Conservation (phyloP, 176 grass and related monocot species). For the Poa annua region DNA sequence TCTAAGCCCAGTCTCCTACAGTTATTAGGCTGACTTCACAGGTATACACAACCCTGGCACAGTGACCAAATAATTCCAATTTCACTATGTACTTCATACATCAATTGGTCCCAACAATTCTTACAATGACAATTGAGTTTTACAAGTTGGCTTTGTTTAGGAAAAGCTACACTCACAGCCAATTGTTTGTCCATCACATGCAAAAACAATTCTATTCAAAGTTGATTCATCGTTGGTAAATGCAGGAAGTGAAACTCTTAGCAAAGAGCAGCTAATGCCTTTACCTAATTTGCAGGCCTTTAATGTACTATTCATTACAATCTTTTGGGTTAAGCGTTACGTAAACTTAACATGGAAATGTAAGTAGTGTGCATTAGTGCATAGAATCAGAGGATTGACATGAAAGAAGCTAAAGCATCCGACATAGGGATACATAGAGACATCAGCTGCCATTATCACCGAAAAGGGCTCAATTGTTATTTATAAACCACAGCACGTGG, state of each 20-base stretch:
- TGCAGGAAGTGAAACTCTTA: conserved; percentile 6
- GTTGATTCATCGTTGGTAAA: conserved; percentile 3
- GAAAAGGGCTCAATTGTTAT: conserved; percentile 7
- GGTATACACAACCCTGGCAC: neutral
- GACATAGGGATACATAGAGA: neutral
- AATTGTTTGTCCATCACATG: neutral
- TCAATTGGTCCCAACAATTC: neutral
- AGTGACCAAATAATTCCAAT: neutral
- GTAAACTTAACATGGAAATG: conserved; percentile 18
- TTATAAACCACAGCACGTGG: neutral
- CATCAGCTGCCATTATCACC: neutral
- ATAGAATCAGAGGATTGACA: conserved; percentile 4
- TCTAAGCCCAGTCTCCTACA: neutral
- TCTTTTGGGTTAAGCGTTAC: neutral
- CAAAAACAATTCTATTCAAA: neutral
- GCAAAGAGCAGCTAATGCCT: conserved; percentile 23
- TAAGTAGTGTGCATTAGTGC: neutral
- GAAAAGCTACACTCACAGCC: conserved; percentile 2
- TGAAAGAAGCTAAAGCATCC: conserved; percentile 21
- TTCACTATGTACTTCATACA: neutral
- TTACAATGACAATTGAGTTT: conserved; percentile 17
- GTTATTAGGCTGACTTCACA: neutral
- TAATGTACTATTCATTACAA: neutral
- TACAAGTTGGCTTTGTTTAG: neutral
- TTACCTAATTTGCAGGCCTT: neutral